A percentile compares a stretch with the other conserved stretches of the same genome.
Conservation (phyloP, 2,329 filamentous ascomycete species). For the Phyllosticta capitalensis region DNA sequence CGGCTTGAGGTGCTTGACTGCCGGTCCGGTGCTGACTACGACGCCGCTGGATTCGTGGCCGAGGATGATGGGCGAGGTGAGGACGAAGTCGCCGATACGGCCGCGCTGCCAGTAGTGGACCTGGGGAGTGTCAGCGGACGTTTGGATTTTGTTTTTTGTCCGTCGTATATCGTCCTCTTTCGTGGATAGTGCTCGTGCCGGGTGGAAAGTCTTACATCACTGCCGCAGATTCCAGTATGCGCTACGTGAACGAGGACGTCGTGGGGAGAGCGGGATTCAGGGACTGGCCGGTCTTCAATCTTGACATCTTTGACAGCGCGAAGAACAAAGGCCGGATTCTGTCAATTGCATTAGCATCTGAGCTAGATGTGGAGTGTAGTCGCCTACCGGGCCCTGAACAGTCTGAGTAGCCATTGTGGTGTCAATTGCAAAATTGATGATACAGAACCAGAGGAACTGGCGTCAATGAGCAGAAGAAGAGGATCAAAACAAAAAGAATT, state of each 20-base stretch:
- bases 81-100: constrained; percentile 13
- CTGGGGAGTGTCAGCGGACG: background rate
- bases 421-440: background rate
- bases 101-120: constrained; percentile 15
- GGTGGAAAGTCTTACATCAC: background rate
- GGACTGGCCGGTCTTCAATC: constrained; percentile 37
- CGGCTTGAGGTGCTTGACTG: constrained; percentile 13
- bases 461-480: background rate
- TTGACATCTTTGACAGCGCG: constrained; percentile 35
- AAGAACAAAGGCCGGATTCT: constrained; percentile 41
- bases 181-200: background rate
- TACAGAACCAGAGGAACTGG: background rate
- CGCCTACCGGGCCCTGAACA: background rate
- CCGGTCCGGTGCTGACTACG: constrained; percentile 12
- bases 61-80: constrained; percentile 14
- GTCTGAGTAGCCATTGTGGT: background rate
- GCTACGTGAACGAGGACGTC: constrained; percentile 12
- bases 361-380: background rate
- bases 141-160: background rate
- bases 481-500: background rate
- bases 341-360: background rate
- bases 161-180: background rate
- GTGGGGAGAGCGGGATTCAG: constrained; percentile 16
- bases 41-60: constrained; percentile 17
- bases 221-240: constrained; percentile 14